phyloP scores from a whole-genome alignment of 176 grass and related monocot species.

The Poa pratensis region DNA sequence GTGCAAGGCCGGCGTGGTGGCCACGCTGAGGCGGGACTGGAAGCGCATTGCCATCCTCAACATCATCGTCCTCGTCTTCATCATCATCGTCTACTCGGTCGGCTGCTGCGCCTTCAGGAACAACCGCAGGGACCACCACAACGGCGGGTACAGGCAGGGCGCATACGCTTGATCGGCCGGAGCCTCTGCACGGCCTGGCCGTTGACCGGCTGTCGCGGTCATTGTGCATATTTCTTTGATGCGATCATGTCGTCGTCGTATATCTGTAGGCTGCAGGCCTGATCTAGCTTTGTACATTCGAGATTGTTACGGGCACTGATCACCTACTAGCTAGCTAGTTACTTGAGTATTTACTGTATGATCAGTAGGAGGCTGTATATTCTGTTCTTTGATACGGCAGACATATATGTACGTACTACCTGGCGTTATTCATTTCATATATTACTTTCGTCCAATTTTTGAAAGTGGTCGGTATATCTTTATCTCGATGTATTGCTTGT shows the following conservation, averaged over 20 bases:
- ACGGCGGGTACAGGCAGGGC: conserved; percentile 51
- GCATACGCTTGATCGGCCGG: conserved; percentile 44
- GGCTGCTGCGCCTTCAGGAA: conserved; percentile 91
- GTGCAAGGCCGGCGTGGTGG: conserved; percentile 81
- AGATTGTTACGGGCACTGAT: conserved; percentile 21
- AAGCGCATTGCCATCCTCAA: conserved; percentile 64
- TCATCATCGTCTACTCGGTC: conserved; percentile 85
- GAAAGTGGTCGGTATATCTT: not conserved
- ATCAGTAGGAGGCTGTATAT: conserved; percentile 43
- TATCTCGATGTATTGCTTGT: not conserved
- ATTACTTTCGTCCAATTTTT: not conserved
- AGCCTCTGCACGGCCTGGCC: not conserved
- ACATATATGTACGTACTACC: not conserved
- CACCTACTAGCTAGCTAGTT: not conserved
- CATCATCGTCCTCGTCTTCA: conserved; percentile 75
- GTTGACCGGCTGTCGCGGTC: not conserved
- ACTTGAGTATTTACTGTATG: not conserved
- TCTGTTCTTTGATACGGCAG: conserved; percentile 27
- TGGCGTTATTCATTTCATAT: conserved; percentile 16
- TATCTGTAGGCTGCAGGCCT: conserved; percentile 11
- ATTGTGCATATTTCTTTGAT: not conserved
- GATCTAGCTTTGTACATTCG: conserved; percentile 52
- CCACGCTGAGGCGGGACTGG: conserved; percentile 65
- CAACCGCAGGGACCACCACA: conserved; percentile 64
- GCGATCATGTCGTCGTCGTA: not conserved